Evolutionary conservation across 352 stramenopile species (phyloP), one percentile per base, ranked within the genome.

Genomic region (Globisporangium acanthophoron): DNA sequence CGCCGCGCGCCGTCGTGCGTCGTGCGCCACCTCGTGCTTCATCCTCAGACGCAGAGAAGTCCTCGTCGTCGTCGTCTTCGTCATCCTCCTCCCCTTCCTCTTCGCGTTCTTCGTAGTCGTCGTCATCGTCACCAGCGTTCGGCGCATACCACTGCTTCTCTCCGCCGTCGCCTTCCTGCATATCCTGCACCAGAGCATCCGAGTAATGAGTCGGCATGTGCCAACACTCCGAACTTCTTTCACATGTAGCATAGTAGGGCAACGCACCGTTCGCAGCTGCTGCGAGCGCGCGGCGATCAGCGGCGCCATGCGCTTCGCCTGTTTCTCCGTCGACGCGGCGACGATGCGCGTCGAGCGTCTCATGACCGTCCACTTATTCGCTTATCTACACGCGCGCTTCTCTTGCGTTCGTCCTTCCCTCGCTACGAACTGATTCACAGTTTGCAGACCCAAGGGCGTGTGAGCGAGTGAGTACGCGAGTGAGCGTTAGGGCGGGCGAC

Each of bases 321-420:
- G 69, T 41, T 81, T 78, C 39, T 73, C 65, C 15, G 63, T 71
- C 13, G 69, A 66, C n/a, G 62, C 75, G 4, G 67, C 73, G 31
- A 76, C 76, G 24, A 92, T 67, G 29, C 82, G 76, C 50, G 76
- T 73, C 29, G 82, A 92, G n/a, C 82, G 70, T 20, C 82, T 73
- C 79, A 88, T 92, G 1, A 39, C 7, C 33, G 33, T 12, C 33
- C 33, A 9, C 4, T 9, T 12, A 8, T 5, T 5, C 31, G 31
- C 7, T 35, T 39, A 39, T 12, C 33, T 39, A 12, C 33, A 9
- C 33, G 7, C 33, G 31, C 21, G 21, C 21, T 24, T 24, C 21
- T 24, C 21, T 24, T 24, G 21, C 21, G 21, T 24, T 24, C 21
- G 21, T 35, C 31, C 31, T 35, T 35, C 31, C 7, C 7, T 5